Evolutionary conservation across 1,139 yeast species (phyloP).

Genomic region (Wickerhamiella pararugosa): DNA sequence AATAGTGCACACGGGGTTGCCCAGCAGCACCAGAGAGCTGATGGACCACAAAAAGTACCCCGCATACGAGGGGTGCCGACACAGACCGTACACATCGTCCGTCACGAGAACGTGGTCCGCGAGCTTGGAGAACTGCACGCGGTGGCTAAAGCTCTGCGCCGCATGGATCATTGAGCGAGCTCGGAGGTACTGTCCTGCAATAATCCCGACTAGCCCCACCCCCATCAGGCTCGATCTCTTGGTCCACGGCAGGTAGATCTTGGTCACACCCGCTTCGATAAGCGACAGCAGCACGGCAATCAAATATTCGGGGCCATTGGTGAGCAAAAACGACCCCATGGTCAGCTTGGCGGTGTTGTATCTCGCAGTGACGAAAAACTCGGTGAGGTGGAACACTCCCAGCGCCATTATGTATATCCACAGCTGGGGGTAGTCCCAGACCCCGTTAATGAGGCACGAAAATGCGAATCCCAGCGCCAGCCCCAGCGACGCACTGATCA

Average conservation of each 20-base stretch:
- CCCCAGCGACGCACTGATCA: too few relatives aligned
- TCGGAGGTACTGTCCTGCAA: conserved; percentile 52
- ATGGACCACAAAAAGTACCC: conserved; percentile 93
- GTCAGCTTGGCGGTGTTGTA: conserved; percentile 55
- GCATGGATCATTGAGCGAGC: conserved; percentile 80
- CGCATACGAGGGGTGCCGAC: conserved; percentile 80
- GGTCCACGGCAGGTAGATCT: neutral
- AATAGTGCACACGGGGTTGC: conserved; percentile 42
- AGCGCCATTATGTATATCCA: conserved; percentile 39
- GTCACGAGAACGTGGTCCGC: conserved; percentile 53
- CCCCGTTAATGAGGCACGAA: neutral
- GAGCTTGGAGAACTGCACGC: conserved; percentile 41
- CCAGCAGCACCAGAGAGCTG: conserved; percentile 60
- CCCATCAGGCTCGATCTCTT: neutral
- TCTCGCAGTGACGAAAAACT: conserved; percentile 61
- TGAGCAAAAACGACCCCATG: conserved; percentile 56
- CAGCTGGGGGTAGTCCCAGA: conserved; percentile 16
- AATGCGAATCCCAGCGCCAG: too few relatives aligned
- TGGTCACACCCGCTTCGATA: conserved; percentile 26
- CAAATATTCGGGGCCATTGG: conserved; percentile 53
- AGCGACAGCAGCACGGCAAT: conserved; percentile 45
- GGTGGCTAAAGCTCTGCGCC: conserved; percentile 73
- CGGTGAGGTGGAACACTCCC: conserved; percentile 61
- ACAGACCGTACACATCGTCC: conserved; percentile 47
- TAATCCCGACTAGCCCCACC: conserved; percentile 35